Base-by-base conservation (phyloP, 2,329 filamentous ascomycete species). In the Aspergillus piperis region DNA sequence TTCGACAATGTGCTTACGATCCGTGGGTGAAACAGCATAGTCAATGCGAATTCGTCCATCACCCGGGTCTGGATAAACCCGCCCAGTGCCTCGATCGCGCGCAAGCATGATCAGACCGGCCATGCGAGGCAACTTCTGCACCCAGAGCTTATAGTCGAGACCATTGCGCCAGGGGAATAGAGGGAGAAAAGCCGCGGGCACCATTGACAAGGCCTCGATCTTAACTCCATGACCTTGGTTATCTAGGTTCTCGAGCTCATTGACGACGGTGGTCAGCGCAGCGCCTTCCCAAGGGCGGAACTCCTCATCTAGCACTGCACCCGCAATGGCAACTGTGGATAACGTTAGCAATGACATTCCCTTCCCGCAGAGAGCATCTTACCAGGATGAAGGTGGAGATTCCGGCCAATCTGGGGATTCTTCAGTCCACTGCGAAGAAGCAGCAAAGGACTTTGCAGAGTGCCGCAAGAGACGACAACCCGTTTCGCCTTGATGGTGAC, bases 371-470 rank as follows among this genome's bases (percentile, higher is more conserved):
- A 13, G 4, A 15, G 19, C 27, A 5, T 87, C 69, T 82, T 83
- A 70, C 87, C 88, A 1, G 92, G 94, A 70, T 98, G 94, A 0
- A 96, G 75, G 68, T 95, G 83, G 3, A 97, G 84, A 68, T 97
- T 91, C 7, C 83, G 84, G 25, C 94, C 94, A 63, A 97, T 89
- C 59, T 96, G 88, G 3, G 83, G 82, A 72, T 96, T 96, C 80
- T 84, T 88, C 53, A 97, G 75, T 1, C 92, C 92, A 62, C 92
- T 96, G 53, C 89, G 88, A 65, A 88, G 79, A 47, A 98, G 81
- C 2, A 97, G 73, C 1, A 94, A 73, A 0, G 94, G 93, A 48
- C 87, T 92, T 70, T 90, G 87, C 57, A 97, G 78, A 1, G 89
- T 86, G 4, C 94, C 93, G 23, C 85, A 85, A 0, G 91, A 86